Evolutionary conservation across 169 alveolate species (phyloP), one percentile per base, ranked within the genome.

Genomic region (Ichthyophthirius multifiliis): DNA sequence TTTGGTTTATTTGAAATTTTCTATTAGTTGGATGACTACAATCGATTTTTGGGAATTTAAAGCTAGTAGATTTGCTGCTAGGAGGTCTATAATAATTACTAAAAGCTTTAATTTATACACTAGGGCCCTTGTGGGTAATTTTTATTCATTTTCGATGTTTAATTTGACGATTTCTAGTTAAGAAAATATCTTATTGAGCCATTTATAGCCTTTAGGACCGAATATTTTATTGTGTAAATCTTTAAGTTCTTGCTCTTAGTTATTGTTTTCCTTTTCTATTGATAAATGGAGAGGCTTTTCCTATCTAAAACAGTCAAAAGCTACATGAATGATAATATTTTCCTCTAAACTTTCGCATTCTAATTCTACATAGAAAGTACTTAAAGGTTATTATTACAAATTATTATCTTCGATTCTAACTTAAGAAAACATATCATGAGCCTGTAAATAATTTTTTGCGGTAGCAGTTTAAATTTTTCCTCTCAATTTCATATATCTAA

Each of bases 401-500:
- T 48, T 63, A 18, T 62, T 74, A 43, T 75, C 30, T 34, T 82
- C 31, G 18, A 75, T 45, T n/a, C 74, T 73, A 31, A 86, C 75
- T n/a, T 45, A 27, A 30, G 62, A 62, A 55, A 46, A 87, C 15
- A 84, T 15, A 15, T 78, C 75, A 65, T 87, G 90, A 6, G 95
- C 92, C 47, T 89, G 77, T 48, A 94, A 75, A 81, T 92, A 94
- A 27, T 85, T 88, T 44, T 81, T 73, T 0, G 96, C 96, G 30
- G 94, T 87, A 27, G 88, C 90, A 13, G 48, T 87, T 74, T 81
- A 88, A 20, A 92, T 88, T 48, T 83, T 88, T n/a, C 88, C 88
- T 63, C 93, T 84, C 63, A 73, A 74, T 71, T 89, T 94, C 97
- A 94, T 94, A 64, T 87, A 94, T 9, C 89, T 75, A 31, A 90